phyloP scores from a whole-genome alignment of 208 protist genomes.

The Strigomonas galati region DNA sequence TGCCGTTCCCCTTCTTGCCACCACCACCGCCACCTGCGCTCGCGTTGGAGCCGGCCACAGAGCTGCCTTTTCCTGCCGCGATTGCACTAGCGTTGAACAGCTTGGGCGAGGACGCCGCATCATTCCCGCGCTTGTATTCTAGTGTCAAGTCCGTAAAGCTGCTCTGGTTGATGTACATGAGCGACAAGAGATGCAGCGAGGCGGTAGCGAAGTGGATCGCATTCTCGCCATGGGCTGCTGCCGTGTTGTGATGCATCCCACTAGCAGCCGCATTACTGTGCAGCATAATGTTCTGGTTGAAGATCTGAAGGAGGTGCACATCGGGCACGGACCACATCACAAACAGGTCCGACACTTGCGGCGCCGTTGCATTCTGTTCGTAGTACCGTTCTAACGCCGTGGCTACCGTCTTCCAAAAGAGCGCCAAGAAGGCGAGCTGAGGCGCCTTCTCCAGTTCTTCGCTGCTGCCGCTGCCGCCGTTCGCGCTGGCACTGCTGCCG shows the following conservation, averaged over 20 bases:
- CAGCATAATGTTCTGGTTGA: constrained; percentile 15
- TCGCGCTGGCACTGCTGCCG: background rate
- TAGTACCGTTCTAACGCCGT: constrained; percentile 14
- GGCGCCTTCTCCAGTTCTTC: constrained; percentile 3
- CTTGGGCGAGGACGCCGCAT: background rate
- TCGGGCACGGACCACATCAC: constrained; percentile 48
- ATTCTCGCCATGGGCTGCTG: background rate
- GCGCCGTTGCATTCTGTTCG: background rate
- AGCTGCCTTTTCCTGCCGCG: background rate
- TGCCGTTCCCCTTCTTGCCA: background rate
- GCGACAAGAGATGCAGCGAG: background rate
- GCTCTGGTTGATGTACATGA: constrained; percentile 12
- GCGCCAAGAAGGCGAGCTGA: constrained; percentile 1
- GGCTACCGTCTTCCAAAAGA: constrained; percentile 24
- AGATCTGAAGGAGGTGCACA: constrained; percentile 24
- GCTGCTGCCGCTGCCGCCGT: no score
- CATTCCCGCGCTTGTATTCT: background rate
- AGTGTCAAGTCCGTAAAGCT: constrained; percentile 7
- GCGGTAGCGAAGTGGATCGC: background rate
- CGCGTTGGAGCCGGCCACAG: no score
- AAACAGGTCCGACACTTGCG: constrained; percentile 22
- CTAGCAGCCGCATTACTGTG: background rate
- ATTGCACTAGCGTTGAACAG: background rate
- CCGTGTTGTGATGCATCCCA: background rate
- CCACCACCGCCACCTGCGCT: background rate